A percentile compares a stretch with the other conserved stretches of the same genome.
These are phyloP conservation scores for Rhodamnia argentea DNA, from an alignment of 345 rosid species.

Conservation along the genomic window DNA sequence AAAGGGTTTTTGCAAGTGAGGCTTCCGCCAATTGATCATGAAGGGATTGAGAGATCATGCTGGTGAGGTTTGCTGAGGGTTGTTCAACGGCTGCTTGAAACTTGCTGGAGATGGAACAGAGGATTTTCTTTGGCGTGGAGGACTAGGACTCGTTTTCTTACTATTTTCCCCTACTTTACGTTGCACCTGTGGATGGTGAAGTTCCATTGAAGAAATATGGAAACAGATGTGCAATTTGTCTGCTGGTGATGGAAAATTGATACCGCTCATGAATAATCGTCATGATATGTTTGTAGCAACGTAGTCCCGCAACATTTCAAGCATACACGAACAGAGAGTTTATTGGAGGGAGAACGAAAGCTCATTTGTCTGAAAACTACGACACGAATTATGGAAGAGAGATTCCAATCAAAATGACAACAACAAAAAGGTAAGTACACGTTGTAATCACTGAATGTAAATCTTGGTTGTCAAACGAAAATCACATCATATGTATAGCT, in stretches of 20 bases:
- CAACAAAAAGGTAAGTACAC: not conserved
- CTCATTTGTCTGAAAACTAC: not conserved
- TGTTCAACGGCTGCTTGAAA: conserved; percentile 23
- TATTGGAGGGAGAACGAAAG: not conserved
- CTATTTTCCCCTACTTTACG: not conserved
- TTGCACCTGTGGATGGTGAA: not conserved
- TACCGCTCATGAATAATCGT: not conserved
- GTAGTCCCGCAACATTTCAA: not conserved
- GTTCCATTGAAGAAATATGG: not conserved
- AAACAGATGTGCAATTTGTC: not conserved
- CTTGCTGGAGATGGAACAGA: not conserved
- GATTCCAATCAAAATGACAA: not conserved
- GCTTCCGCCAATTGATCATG: not conserved
- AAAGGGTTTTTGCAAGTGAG: not conserved
- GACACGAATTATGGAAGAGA: not conserved
- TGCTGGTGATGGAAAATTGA: not conserved
- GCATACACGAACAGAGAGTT: not conserved
- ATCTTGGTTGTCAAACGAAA: not conserved
- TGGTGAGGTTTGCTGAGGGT: conserved; percentile 18
- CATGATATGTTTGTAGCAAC: not conserved
- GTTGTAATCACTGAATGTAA: not conserved
- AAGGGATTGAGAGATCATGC: not conserved
- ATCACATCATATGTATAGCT: not conserved
- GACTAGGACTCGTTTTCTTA: not conserved
- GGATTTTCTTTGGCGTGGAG: not conserved